Conservation (phyloP, 192 early-diverging fungal genomes). For the Obelidium mucronatum region DNA sequence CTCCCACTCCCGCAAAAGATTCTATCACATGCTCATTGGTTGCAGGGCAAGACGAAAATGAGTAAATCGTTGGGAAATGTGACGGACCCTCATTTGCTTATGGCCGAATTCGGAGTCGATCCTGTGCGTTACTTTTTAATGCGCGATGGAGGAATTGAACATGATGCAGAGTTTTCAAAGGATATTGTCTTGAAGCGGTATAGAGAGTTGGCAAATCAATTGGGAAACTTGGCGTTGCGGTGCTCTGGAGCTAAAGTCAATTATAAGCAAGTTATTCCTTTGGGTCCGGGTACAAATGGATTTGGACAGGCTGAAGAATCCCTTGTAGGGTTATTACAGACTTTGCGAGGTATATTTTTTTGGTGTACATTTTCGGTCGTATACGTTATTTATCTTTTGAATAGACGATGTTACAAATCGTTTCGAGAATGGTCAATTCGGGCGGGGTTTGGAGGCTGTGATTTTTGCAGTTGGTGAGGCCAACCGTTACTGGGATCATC, state of each 20-base stretch:
- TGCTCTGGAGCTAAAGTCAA: constrained; percentile 40
- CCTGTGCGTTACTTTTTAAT: constrained; percentile 89
- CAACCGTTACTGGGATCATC: constrained; percentile 74
- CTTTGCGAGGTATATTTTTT: constrained; percentile 8
- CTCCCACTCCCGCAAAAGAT: constrained; percentile 81
- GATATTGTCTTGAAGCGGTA: constrained; percentile 73
- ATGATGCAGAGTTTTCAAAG: constrained; percentile 84
- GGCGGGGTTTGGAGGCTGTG: constrained; percentile 63
- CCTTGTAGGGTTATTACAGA: constrained; percentile 9
- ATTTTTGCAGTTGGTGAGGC: constrained; percentile 73
- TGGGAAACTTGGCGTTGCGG: constrained; percentile 34
- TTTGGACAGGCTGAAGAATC: constrained; percentile 29
- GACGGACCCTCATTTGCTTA: constrained; percentile 78
- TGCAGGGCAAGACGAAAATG: constrained; percentile 90
- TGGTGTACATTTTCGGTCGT: neutral
- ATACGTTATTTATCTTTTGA: neutral
- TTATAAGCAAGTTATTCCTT: constrained; percentile 29
- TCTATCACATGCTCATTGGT: constrained; percentile 95
- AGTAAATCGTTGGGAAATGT: constrained; percentile 95
- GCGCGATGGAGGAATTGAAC: constrained; percentile 85
- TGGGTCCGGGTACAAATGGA: constrained; percentile 13
- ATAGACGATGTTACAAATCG: constrained; percentile 30
- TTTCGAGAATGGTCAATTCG: constrained; percentile 69
- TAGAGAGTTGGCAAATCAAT: constrained; percentile 45
- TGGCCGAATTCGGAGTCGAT: constrained; percentile 76